Conservation (phyloP, 176 grass and related monocot species). For the Triticum timopheevii region DNA sequence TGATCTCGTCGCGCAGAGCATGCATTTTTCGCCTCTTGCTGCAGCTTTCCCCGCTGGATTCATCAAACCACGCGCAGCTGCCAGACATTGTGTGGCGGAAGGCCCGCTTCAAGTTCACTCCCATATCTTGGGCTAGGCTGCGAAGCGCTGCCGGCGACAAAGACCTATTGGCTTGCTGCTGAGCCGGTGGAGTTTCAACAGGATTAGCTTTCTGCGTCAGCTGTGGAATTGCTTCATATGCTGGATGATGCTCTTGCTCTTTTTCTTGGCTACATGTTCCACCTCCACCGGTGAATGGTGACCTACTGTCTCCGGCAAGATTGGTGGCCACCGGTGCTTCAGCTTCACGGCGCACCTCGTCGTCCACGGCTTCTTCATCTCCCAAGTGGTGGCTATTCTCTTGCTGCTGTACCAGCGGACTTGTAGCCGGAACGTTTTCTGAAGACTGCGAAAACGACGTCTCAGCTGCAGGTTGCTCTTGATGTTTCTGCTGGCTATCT, state of each 20-base stretch:
- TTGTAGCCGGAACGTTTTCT: background rate
- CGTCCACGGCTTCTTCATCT: background rate
- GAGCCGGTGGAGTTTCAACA: background rate
- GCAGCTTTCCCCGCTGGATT: background rate
- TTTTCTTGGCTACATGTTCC: background rate
- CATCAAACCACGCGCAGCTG: background rate
- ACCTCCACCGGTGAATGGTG: background rate
- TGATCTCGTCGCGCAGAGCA: conserved; percentile 14
- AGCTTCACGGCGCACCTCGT: background rate
- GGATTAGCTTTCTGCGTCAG: background rate
- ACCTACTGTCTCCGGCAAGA: background rate
- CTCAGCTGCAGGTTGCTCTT: background rate
- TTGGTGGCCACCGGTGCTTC: background rate
- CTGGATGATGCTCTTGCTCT: background rate
- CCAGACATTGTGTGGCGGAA: background rate
- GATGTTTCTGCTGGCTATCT: background rate
- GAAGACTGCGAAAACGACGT: background rate
- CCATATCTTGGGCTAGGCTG: background rate
- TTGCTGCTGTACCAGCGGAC: background rate
- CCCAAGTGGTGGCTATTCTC: background rate
- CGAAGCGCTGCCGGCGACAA: background rate
- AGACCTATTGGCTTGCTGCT: background rate
- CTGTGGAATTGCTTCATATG: background rate
- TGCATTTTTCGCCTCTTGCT: conserved; percentile 16
- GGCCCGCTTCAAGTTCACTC: conserved; percentile 1